Evolutionary conservation across 2,329 filamentous ascomycete species (phyloP), one percentile per base, ranked within the genome.

Genomic region (Phialocephala subalpina): DNA sequence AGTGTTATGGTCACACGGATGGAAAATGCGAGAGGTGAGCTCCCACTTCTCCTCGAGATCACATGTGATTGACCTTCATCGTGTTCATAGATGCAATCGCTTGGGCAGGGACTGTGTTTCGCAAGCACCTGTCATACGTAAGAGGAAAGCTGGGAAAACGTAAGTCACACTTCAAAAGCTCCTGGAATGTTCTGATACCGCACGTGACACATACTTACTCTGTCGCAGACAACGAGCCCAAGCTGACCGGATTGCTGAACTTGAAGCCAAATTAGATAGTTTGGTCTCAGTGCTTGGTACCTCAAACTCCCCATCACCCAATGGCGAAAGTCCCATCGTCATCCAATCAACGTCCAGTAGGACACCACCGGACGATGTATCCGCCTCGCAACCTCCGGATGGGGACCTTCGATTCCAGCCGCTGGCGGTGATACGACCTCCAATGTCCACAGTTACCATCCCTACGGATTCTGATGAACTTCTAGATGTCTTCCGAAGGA

Each of bases 21-120:
- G 56, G 56, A 27, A 59, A 36, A 38, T 67, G 65, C 35, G 65
- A 67, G 45, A 64, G 65, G 65, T 25, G 20, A 20, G 45, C 20
- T 25, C 47, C 25, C 36, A 9, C 5, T 52, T 16, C 5, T 25
- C 12, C 20, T 49, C 2, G 22, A 22, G 3, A 49, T 22, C n/a
- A 25, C n/a, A n/a, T 20, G 36, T 38, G 5, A 58, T 53, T 33
- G 20, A 25, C 38, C n/a, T 16, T 20, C 20, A 9, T 9, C 29
- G 9, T 33, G 9, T 9, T 25, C 20, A 22, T 40, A 64, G 62
- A 20, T 64, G 62, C 33, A 42, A 59, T 64, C 53, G 62, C 18
- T 53, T 64, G 22, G 52, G 29, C 18, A 64, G 35, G 27, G 55
- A 58, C 4, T 64, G 62, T 45, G 18, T 57, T 4, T 42, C 56